Base-by-base conservation (phyloP, 2,329 filamentous ascomycete species). In the Colletotrichum zoysiae region DNA sequence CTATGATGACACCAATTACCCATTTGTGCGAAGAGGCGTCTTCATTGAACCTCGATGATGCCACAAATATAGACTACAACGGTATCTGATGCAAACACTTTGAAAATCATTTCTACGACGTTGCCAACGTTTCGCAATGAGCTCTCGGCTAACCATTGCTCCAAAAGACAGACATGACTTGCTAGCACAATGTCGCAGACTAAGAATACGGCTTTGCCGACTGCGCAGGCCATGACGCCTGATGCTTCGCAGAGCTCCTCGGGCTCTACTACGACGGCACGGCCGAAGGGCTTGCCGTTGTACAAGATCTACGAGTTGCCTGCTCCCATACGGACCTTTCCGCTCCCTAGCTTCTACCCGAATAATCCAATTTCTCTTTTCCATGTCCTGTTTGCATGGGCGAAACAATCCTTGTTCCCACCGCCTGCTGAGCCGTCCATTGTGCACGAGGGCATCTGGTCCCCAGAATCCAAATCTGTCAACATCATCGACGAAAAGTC, bases 291-390 rank as follows among this genome's bases (percentile, higher is more conserved):
- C 7, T 82, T 83, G 46, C 83, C 85, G 70, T 84, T 91, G 64
- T 90, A 91, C 80, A 86, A 95, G 79, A 91, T 98, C 65, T 96
- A 99, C 82, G 88, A 90, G 61, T 90, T 94, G 69, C 93, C 95
- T 66, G 88, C 93, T 7, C 96, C 96, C 35, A 84, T 98, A 73
- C 89, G 91, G 74, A 92, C 93, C 7, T 93, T 95, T 79, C 95
- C 95, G 33, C 86, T 98, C 12, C 96, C 96, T 48, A 89, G 89
- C 59, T 93, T 99, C 80, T 93, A 97, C 76, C 95, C 95, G 65
- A 94, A 93, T 82, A 98, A 98, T 79, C 96, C 96, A 55, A 82
- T 98, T 56, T 98, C 95, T 48, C 84, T 98, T 48, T 85, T 98
- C 74, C 92, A 95, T 77, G 87, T 98, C 75, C 88, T 90, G 51